Conservation (phyloP, 2,329 filamentous ascomycete species). For the Orbilia quercus region DNA sequence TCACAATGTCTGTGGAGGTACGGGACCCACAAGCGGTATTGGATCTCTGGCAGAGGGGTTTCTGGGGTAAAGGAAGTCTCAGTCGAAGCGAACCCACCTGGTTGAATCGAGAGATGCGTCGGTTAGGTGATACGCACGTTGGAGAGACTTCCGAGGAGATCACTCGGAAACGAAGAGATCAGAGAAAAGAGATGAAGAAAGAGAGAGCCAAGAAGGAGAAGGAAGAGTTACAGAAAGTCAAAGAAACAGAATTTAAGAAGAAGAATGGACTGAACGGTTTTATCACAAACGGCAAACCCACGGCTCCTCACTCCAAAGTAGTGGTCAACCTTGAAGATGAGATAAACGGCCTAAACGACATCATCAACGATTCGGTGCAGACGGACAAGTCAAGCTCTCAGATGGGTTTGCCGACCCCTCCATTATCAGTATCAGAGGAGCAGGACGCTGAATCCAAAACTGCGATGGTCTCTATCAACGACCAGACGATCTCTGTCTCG, state of each 20-base stretch:
- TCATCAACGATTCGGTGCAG: not conserved
- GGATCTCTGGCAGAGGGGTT: constrained; percentile 93
- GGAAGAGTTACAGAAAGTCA: constrained; percentile 75
- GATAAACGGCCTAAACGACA: constrained; percentile 26
- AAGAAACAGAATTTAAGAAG: constrained; percentile 72
- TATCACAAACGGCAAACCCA: constrained; percentile 43
- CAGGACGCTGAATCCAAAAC: constrained; percentile 17
- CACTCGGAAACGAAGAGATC: constrained; percentile 79
- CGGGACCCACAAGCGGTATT: constrained; percentile 79
- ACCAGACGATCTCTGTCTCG: not conserved
- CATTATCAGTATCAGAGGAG: constrained; percentile 34
- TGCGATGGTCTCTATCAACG: not conserved
- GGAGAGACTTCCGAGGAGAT: constrained; percentile 82
- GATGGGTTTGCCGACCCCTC: constrained; percentile 41
- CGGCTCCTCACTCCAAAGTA: constrained; percentile 30
- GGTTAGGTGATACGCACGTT: constrained; percentile 69
- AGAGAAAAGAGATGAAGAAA: constrained; percentile 86
- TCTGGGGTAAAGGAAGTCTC: constrained; percentile 92
- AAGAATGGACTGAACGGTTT: constrained; percentile 23
- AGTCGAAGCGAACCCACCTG: constrained; percentile 96
- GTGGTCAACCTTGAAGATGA: constrained; percentile 38
- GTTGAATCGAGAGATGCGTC: constrained; percentile 83
- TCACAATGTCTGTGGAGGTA: constrained; percentile 85
- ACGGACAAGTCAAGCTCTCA: constrained; percentile 2
- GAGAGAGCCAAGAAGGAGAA: constrained; percentile 89